Conservation (phyloP, 495 filamentous ascomycete species). For the Articulospora tetracladia region DNA sequence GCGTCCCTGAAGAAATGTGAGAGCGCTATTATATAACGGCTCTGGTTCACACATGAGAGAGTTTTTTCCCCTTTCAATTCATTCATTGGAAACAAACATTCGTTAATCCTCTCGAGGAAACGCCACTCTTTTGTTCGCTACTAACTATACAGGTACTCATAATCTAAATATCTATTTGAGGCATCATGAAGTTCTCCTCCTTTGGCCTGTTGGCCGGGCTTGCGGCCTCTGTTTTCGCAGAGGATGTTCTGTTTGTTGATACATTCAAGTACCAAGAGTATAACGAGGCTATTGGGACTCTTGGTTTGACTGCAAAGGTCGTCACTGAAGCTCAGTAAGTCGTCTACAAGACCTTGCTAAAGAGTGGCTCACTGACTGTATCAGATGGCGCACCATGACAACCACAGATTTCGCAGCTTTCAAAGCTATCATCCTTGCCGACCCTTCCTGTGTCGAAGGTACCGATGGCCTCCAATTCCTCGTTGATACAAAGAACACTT, state of each 20-base stretch:
- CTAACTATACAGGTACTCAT: background rate
- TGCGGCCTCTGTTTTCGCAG: constrained; percentile 14
- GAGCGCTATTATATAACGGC: background rate
- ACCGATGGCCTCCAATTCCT: constrained; percentile 9
- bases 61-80: background rate
- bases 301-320: constrained; percentile 29
- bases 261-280: constrained; percentile 26
- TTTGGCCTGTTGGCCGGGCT: constrained; percentile 13
- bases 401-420: constrained; percentile 33
- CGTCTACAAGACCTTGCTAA: no score
- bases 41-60: background rate
- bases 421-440: constrained; percentile 36
- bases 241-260: constrained; percentile 34
- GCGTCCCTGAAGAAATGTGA: background rate
- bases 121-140: background rate
- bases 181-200: constrained; percentile 6
- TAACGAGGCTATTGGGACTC: constrained; percentile 21
- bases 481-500: constrained; percentile 26
- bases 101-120: background rate
- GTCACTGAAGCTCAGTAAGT: constrained; percentile 26
- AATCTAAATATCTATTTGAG: background rate
- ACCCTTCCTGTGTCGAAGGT: constrained; percentile 22
- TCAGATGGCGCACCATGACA: constrained; percentile 30
- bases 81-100: background rate
- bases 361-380: background rate